Evolutionary conservation across 345 rosid species (phyloP), one percentile per base, ranked within the genome.

Genomic region (Triadica sebifera): DNA sequence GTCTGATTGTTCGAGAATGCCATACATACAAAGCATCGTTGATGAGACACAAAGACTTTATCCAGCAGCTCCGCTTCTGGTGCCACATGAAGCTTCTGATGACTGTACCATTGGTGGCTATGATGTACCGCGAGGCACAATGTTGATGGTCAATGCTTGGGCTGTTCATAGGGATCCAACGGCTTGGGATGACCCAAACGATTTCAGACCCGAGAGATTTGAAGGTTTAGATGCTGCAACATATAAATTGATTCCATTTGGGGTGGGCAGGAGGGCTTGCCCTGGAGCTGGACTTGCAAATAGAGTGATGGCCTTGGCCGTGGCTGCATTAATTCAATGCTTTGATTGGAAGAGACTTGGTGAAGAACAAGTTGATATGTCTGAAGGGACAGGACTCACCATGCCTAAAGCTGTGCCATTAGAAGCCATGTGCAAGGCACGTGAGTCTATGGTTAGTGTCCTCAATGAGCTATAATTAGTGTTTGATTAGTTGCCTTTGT

Each of bases 291-390:
- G 80, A 1, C 61, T 88, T 1, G 94, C 87, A 4, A 75, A 77
- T 4, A 73, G 80, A 38, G 73, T 80, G 11, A 17, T 87, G 63
- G 75, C 82, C 4, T 71, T 84, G 45, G 72, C 85, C 3, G 65
- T 88, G 12, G 87, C 81, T 7, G 63, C 78, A 0, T 65, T 87
- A 74, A 82, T 90, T 69, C 89, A 90, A 57, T 84, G 88, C 70
- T 87, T 90, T 75, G 88, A 90, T 13, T 88, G 92, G 89, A 79
- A 74, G 7, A 78, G 86, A 55, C 73, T 79, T 22, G 78, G 82
- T 0, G 73, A 85, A 19, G 85, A 80, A 77, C 51, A 51, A 37
- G 77, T 86, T 19, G 87, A 88, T 74, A 61, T 29, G 34, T 29
- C 34, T 29, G 34, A 29, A 29, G 34, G 34, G 34, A 29, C 34